phyloP scores from a whole-genome alignment of 257 asterid species.

The Striga asiatica region DNA sequence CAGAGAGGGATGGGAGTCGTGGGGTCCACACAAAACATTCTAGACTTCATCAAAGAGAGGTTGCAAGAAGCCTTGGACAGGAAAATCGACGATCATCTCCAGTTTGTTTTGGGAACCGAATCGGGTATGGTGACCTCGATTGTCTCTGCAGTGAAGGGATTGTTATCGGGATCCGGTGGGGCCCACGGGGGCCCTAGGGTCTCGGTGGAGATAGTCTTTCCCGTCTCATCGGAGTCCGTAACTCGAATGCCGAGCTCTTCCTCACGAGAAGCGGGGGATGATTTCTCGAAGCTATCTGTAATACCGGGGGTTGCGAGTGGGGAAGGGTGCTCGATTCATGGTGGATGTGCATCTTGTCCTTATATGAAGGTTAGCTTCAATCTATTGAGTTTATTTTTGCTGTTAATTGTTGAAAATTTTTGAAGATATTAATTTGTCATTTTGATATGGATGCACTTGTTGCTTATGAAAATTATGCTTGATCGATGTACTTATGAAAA shows the following conservation, averaged over 20 bases:
- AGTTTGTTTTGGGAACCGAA: conserved; percentile 92
- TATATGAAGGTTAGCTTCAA: conserved; percentile 77
- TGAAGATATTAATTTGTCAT: no score
- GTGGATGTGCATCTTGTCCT: conserved; percentile 99
- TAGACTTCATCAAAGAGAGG: conserved; percentile 75
- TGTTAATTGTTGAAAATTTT: no score
- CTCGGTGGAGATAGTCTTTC: conserved; percentile 81
- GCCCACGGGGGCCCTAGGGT: conserved; percentile 37
- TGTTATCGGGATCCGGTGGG: conserved; percentile 36
- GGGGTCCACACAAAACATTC: conserved; percentile 83
- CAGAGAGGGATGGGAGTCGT: conserved; percentile 93
- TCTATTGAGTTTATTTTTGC: not conserved
- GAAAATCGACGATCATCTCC: conserved; percentile 79
- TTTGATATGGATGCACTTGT: no score
- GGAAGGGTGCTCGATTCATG: conserved; percentile 98
- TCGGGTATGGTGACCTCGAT: conserved; percentile 96
- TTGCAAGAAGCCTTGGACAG: conserved; percentile 68
- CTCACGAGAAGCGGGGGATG: conserved; percentile 24
- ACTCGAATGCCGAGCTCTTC: conserved; percentile 42
- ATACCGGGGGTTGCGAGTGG: conserved; percentile 93
- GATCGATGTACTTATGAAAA: no score
- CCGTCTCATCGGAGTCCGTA: conserved; percentile 84
- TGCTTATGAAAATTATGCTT: no score
- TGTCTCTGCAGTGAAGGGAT: conserved; percentile 59
- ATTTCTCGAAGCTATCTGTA: conserved; percentile 28